Evolutionary conservation across 2,329 filamentous ascomycete species (phyloP), one percentile per base, ranked within the genome.

Genomic region (Trichoderma sp.): DNA sequence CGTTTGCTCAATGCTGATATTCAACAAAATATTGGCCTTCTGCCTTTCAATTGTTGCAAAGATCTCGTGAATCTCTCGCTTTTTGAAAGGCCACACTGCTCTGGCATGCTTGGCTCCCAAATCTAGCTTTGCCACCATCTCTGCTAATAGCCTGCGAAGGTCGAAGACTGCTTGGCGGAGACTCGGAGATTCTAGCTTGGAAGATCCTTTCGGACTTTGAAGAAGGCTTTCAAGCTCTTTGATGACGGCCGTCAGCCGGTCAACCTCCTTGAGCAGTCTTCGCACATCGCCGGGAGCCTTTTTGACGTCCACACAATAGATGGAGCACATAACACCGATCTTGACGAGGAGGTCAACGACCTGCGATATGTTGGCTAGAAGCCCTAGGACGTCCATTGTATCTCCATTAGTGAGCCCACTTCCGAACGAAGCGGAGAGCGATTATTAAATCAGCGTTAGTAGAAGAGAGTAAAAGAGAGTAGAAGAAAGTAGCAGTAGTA

Each of bases 291-390:
- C 36, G 6, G 71, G 71, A 11, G 71, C 71, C 9, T 58, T 71
- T 39, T 71, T 74, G 5, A 69, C 66, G 9, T 73, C 66, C 15
- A 66, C 34, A 32, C 73, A 74, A 21, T 73, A 74, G 7, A 71
- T 56, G 24, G 71, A 73, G 51, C 71, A 71, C 67, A 64, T 60
- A 8, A 74, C 71, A 6, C 71, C 71, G 12, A 74, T 61, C 60
- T 73, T 74, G 43, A 71, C 32, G 26, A 73, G 62, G 6, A 74
- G 71, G 51, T 74, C 73, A 4, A 74, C 63, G 36, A 74, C 71
- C n/a, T 70, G 67, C 0, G 34, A 63, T 3, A 74, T 68, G 15
- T 71, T 74, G 60, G 71, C 47, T 2, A 72, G 14, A 34, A 74
- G 71, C 26, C 73, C 71, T 8, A 74, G 21, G 36, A 60, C 67